Evolutionary conservation across 208 protist species (phyloP), one percentile per base, ranked within the genome.

Genomic region (Crithidia expoeki): DNA sequence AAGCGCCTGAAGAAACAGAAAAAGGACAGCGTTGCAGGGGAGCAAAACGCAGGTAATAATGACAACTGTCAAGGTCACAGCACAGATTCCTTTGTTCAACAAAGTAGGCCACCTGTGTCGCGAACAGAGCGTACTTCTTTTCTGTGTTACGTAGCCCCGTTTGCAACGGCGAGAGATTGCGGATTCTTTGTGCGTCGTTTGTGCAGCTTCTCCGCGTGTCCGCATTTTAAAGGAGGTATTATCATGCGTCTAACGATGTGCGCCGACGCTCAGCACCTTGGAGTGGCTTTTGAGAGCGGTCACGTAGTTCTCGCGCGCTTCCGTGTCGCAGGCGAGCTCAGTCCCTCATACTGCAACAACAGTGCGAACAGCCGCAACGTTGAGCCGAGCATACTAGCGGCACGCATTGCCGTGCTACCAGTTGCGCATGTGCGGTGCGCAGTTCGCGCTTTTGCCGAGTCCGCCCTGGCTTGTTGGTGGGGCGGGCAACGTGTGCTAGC

Each of bases 271-370:
- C 53, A 56, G 62, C 76, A 77, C 57, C n/a, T 85, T 21, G 46
- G 46, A 12, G 77, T 83, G n/a, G 70, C 72, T 27, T 92, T 95
- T 72, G 90, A 95, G 63, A 95, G 90, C 57, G 90, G 90, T 1
- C 87, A 95, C 66, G 61, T 94, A 17, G 59, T 80, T 4, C 72
- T 94, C 61, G 66, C 51, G 14, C 63, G 61, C 21, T 72, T 63
- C 61, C 68, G 63, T 23, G 2, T 1, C 16, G 33, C 25, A 14
- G 25, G 21, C 1, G 40, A 1, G 27, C 38, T 7, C 0, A 25
- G 21, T 51, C 38, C 14, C 10, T 42, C 9, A 58, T 34, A 14
- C 12, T 0, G 14, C 27, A 33, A n/a, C 21, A 32, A 47, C 12
- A 47, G 9, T n/a, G 14, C 5, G 5, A n/a, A 17, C 42, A 17